Evolutionary conservation across 108 stramenopile genomes (phyloP).

Genomic region (Nitzschia sp.): DNA sequence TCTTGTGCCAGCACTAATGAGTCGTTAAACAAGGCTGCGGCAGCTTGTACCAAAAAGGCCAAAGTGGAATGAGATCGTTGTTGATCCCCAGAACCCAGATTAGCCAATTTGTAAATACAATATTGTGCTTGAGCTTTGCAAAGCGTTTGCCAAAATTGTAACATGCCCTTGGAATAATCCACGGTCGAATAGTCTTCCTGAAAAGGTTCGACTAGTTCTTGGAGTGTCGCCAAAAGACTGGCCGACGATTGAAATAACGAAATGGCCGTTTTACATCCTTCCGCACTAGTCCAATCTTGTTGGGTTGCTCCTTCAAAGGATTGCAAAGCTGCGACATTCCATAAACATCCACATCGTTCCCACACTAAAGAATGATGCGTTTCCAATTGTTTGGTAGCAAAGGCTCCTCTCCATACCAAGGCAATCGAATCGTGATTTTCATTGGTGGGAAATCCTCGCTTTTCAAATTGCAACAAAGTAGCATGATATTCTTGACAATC

Average conservation of each 20-base stretch:
- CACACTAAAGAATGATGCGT: constrained; percentile 44
- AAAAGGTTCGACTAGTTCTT: constrained; percentile 21
- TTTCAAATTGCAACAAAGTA: constrained; percentile 48
- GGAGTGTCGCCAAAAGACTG: constrained; percentile 22
- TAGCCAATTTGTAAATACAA: constrained; percentile 45
- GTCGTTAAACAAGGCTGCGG: constrained; percentile 42
- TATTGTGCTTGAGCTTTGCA: constrained; percentile 48
- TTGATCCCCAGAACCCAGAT: constrained; percentile 7
- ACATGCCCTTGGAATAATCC: constrained; percentile 42
- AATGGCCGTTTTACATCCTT: constrained; percentile 44
- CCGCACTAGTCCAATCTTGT: constrained; percentile 28
- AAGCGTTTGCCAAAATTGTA: constrained; percentile 47
- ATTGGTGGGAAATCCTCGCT: constrained; percentile 49
- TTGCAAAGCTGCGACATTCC: constrained; percentile 50
- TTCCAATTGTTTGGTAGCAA: constrained; percentile 23
- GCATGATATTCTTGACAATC: constrained; percentile 64
- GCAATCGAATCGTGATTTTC: constrained; percentile 12
- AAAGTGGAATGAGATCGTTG: constrained; percentile 47
- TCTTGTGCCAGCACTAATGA: constrained; percentile 43
- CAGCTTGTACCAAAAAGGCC: constrained; percentile 40
- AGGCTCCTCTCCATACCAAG: constrained; percentile 49
- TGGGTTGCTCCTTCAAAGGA: constrained; percentile 17
- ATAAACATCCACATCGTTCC: constrained; percentile 48
- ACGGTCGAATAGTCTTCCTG: constrained; percentile 41
- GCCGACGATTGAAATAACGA: constrained; percentile 38